Conservation (phyloP, 2,329 filamentous ascomycete species). For the Trichoderma polysporum region DNA sequence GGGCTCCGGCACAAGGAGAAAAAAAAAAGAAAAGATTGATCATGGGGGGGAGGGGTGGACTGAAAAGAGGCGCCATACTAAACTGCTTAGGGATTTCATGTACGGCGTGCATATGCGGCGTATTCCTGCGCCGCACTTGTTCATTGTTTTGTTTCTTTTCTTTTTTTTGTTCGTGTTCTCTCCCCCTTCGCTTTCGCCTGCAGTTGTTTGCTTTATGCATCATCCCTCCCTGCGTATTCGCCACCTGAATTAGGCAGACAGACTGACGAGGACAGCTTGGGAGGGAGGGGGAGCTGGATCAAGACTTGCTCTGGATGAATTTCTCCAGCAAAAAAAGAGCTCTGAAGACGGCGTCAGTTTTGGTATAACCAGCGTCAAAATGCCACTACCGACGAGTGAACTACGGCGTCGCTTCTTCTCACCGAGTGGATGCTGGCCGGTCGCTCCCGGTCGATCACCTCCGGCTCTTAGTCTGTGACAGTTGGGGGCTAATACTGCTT, state of each 20-base stretch:
- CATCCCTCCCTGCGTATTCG: background rate
- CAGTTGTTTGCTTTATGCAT: background rate
- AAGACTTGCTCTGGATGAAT: background rate
- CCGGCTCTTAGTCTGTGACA: background rate
- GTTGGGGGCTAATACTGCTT: background rate
- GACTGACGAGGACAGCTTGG: background rate
- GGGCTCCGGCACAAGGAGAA: conserved; percentile 1
- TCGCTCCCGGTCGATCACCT: background rate
- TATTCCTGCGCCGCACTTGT: background rate
- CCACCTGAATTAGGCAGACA: background rate
- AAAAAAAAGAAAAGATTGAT: background rate
- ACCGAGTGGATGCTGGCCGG: background rate
- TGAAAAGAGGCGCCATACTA: background rate
- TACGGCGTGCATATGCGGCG: background rate
- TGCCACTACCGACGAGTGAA: background rate
- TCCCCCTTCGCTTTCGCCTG: too few species aligned
- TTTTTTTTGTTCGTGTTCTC: too few species aligned
- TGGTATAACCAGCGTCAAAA: background rate
- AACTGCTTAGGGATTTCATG: background rate
- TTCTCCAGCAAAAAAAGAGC: background rate
- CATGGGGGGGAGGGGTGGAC: background rate
- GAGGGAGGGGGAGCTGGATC: background rate
- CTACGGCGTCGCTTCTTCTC: background rate
- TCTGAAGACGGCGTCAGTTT: background rate
- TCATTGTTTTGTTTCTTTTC: background rate